phyloP scores from a whole-genome alignment of 495 filamentous ascomycete genomes.

The Durotheca rogersii region DNA sequence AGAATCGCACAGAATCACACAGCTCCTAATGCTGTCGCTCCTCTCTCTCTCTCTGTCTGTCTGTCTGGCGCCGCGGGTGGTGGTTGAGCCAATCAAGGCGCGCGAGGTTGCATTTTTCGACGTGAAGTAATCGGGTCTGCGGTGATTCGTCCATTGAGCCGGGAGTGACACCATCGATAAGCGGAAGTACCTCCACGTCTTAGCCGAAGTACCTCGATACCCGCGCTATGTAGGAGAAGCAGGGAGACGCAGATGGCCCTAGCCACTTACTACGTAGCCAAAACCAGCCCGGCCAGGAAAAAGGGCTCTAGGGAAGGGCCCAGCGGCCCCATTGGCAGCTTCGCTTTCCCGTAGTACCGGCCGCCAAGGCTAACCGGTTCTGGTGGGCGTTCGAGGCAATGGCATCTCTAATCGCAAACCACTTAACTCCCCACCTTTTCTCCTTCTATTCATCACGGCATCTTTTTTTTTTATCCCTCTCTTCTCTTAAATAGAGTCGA shows the following conservation, averaged over 20 bases:
- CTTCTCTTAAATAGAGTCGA: slow-evolving; percentile 6
- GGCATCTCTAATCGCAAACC: slow-evolving; percentile 37
- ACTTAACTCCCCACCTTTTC: slow-evolving; percentile 36
- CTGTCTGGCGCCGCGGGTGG: slow-evolving; percentile 9
- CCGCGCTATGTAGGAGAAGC: too few species aligned
- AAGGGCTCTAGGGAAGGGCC: too few species aligned
- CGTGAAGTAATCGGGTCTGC: slow-evolving; percentile 30
- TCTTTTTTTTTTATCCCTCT: slow-evolving; percentile 20
- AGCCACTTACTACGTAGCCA: too few species aligned
- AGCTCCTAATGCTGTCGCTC: background rate
- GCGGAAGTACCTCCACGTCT: slow-evolving; percentile 28
- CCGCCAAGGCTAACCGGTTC: too few species aligned
- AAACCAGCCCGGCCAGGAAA: background rate
- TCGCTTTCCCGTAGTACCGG: slow-evolving; percentile 30
- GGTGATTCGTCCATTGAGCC: slow-evolving; percentile 39
- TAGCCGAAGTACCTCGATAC: slow-evolving; percentile 34
- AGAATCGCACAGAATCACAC: too few species aligned
- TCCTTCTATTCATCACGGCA: slow-evolving; percentile 26
- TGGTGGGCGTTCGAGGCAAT: slow-evolving; percentile 22
- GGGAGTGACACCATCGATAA: slow-evolving; percentile 19
- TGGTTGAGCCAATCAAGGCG: slow-evolving; percentile 21
- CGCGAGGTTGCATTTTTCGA: slow-evolving; percentile 30
- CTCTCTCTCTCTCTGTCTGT: slow-evolving; percentile 6
- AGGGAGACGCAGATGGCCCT: too few species aligned
- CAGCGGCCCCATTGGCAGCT: slow-evolving; percentile 33